Base-by-base conservation (phyloP, 805 yeast genomes). In the Candida insectalens region DNA sequence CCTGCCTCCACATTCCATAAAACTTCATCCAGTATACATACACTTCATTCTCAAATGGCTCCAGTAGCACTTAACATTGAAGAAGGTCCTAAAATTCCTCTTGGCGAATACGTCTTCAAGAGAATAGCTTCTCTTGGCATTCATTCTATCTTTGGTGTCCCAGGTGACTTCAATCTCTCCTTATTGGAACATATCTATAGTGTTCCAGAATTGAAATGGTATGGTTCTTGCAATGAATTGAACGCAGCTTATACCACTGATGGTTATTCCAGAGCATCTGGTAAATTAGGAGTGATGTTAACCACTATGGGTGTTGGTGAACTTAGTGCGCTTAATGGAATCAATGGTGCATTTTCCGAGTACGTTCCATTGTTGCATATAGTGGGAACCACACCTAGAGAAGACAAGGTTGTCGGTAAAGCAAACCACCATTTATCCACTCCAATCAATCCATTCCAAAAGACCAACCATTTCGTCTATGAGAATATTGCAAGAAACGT, bases 291-390 rank as follows among this genome's bases (percentile, higher is more conserved):
- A 34, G 85, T 76, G 15, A 54, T 69, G 34, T 51, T 71, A 25
- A 76, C 88, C 34, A 85, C 96, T 4, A 83, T 67, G 55, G 96
- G 95, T 33, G 96, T 85, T 13, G 96, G 96, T 37, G 95, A 85
- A 53, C 65, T 84, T 41, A 74, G 85, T 38, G 94, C 94, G 2
- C 49, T 84, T 40, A 84, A 84, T 57, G 95, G 94, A 31, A 61
- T 83, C 35, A 66, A 85, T 21, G 95, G 95, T 32, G 73, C 95
- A 0, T 79, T 70, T 60, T 81, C 94, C 22, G 96, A 85, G 58
- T 71, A 66, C 44, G 78, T 79, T 28, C 92, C 92, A 5, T 61
- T 85, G 2, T 62, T 85, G 37, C 95, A 84, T 57, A 77, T 87
- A 43, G 95, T 87, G 13, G 96, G 96, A 26, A 76, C 83, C 39